Conservation (phyloP, 768 basidiomycete species). For the Neoboletus subvelutipes region DNA sequence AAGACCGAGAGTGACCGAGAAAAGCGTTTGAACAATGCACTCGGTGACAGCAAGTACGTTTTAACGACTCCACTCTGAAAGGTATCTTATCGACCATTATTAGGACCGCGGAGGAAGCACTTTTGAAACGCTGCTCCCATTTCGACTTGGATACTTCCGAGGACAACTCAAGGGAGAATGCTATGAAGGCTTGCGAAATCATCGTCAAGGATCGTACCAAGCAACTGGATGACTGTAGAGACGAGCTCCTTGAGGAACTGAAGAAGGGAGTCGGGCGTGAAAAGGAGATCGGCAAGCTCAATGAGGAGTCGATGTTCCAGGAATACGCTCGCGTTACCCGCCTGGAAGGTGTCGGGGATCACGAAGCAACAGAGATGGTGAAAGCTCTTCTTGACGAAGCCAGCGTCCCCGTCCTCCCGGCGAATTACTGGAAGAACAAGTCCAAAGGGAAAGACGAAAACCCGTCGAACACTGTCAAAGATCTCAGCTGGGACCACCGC, state of each 20-base stretch:
- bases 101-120: conserved; percentile 87
- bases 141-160: conserved; percentile 76
- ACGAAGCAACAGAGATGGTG: conserved; percentile 67
- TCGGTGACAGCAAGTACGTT: conserved; percentile 81
- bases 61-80: background rate
- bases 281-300: conserved; percentile 59
- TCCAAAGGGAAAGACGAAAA: conserved; percentile 55
- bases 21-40: conserved; percentile 78
- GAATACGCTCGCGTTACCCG: conserved; percentile 72
- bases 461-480: conserved; percentile 55
- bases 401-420: conserved; percentile 40
- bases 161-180: conserved; percentile 57
- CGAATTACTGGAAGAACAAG: conserved; percentile 38
- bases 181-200: conserved; percentile 90
- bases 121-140: conserved; percentile 93
- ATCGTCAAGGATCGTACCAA: conserved; percentile 80
- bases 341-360: conserved; percentile 67
- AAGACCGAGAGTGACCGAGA: conserved; percentile 78
- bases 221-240: conserved; percentile 78
- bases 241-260: conserved; percentile 67
- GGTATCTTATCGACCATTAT: conserved; percentile 3
- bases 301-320: conserved; percentile 74
- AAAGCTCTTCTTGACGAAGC: conserved; percentile 60
- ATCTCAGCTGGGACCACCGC: conserved; percentile 74
- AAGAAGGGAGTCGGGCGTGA: conserved; percentile 66